Conservation (phyloP, 495 filamentous ascomycete species). For the Penicillium coffeae region DNA sequence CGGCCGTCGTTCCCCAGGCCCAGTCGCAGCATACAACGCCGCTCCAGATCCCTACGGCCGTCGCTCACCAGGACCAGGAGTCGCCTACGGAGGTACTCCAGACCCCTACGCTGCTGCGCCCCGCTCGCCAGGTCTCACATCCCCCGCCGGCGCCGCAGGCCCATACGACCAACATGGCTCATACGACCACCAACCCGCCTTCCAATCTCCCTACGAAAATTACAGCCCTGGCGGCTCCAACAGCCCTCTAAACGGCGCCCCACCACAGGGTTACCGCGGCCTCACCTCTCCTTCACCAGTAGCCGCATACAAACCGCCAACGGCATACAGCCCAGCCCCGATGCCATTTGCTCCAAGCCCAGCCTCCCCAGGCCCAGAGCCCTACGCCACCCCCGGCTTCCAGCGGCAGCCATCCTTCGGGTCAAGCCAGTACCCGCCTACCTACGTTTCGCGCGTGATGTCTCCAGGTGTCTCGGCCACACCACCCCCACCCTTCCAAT, state of each 20-base stretch:
- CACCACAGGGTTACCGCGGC: constrained; percentile 16
- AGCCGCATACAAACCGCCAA: constrained; percentile 24
- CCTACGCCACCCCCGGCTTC: constrained; percentile 10
- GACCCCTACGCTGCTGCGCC: constrained; percentile 12
- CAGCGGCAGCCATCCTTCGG: constrained; percentile 31
- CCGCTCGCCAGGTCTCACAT: constrained; percentile 20
- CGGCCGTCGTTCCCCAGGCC: constrained; percentile 16
- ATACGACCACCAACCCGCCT: constrained; percentile 13
- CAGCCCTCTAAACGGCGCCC: constrained; percentile 1
- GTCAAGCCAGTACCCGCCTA: constrained; percentile 25
- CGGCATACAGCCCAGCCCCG: constrained; percentile 17
- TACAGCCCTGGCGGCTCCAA: constrained; percentile 7
- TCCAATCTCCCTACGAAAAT: constrained; percentile 21
- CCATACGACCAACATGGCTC: constrained; percentile 15
- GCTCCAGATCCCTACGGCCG: constrained; percentile 21
- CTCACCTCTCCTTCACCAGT: constrained; percentile 18
- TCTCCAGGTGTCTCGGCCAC: constrained; percentile 27
- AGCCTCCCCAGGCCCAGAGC: constrained; percentile 1
- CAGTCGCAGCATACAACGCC: constrained; percentile 8
- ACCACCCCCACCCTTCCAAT: constrained; percentile 33
- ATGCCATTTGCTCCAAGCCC: constrained; percentile 14
- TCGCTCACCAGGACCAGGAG: constrained; percentile 18
- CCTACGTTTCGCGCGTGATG: constrained; percentile 24
- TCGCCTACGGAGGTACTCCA: constrained; percentile 5
- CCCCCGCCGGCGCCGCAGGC: constrained; percentile 18